These are phyloP conservation scores for Backusella tarrabulga DNA, from an alignment of 192 early-diverging fungal species.

Conservation along the genomic window DNA sequence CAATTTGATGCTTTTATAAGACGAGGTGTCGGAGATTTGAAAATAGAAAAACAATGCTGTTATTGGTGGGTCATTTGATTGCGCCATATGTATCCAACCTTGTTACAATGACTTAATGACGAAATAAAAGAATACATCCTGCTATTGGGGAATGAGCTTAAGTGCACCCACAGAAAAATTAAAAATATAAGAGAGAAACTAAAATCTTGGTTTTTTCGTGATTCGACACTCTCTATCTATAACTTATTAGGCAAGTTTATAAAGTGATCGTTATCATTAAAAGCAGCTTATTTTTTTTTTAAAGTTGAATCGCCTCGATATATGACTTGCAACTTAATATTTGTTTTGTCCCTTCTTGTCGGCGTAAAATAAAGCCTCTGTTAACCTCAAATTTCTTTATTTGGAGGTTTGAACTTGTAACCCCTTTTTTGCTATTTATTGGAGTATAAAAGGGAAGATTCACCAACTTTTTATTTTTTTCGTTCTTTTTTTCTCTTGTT, in stretches of 20 bases:
- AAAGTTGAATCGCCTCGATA: not conserved
- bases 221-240: not conserved
- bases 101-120: not conserved
- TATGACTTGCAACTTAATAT: not conserved
- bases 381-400: not conserved
- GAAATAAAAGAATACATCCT: not conserved
- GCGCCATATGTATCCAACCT: constrained; percentile 10
- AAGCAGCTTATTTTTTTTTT: not conserved
- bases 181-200: not conserved
- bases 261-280: not conserved
- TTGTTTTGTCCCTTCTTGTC: constrained; percentile 2
- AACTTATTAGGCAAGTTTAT: not conserved
- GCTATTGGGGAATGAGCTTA: not conserved
- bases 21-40: not conserved
- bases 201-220: not conserved
- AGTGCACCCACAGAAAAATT: not conserved
- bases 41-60: not conserved
- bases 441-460: not conserved
- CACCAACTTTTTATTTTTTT: not conserved
- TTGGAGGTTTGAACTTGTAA: not conserved
- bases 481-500: not conserved
- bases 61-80: constrained; percentile 11
- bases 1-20: not conserved
- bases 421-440: not conserved
- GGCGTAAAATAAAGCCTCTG: not conserved